Percentiles rank a stretch among this genome's conserved stretches.
phyloP scores from a whole-genome alignment of 495 filamentous ascomycete species.

The Bryoglossum gracile region DNA sequence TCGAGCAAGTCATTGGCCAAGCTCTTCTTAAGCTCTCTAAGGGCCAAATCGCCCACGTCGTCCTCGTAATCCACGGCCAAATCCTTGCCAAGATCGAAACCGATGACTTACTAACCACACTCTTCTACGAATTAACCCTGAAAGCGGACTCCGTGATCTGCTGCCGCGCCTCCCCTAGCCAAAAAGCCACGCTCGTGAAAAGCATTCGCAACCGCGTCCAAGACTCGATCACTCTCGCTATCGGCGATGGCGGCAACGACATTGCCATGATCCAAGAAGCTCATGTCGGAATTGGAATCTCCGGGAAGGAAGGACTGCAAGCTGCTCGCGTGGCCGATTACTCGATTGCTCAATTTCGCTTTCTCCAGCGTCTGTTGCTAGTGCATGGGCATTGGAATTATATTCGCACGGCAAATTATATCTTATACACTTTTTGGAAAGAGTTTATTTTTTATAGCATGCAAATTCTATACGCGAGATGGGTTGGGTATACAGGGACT shows the following conservation, averaged over 20 bases:
- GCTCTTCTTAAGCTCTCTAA: constrained; percentile 48
- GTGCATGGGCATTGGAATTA: constrained; percentile 97
- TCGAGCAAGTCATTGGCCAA: constrained; percentile 51
- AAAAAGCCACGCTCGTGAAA: constrained; percentile 80
- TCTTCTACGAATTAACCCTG: constrained; percentile 75
- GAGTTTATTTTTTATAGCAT: constrained; percentile 73
- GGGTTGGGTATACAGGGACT: constrained; percentile 83
- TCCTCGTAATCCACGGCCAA: constrained; percentile 82
- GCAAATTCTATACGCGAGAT: constrained; percentile 77
- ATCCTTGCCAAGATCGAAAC: constrained; percentile 65
- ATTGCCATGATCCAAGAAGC: constrained; percentile 95
- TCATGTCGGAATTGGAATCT: constrained; percentile 89
- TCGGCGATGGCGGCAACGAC: constrained; percentile 91
- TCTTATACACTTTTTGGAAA: constrained; percentile 87
- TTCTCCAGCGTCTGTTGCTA: constrained; percentile 78
- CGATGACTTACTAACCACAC: constrained; percentile 43
- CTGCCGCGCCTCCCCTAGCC: constrained; percentile 78
- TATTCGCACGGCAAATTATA: constrained; percentile 79
- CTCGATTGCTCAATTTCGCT: constrained; percentile 85
- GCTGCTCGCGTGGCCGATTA: constrained; percentile 87
- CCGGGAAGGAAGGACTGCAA: constrained; percentile 86
- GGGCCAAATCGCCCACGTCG: constrained; percentile 55
- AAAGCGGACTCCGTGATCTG: constrained; percentile 83
- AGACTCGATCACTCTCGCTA: constrained; percentile 74
- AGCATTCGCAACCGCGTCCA: constrained; percentile 62